phyloP scores from a whole-genome alignment of 352 stramenopile genomes.

The Albugo candida region DNA sequence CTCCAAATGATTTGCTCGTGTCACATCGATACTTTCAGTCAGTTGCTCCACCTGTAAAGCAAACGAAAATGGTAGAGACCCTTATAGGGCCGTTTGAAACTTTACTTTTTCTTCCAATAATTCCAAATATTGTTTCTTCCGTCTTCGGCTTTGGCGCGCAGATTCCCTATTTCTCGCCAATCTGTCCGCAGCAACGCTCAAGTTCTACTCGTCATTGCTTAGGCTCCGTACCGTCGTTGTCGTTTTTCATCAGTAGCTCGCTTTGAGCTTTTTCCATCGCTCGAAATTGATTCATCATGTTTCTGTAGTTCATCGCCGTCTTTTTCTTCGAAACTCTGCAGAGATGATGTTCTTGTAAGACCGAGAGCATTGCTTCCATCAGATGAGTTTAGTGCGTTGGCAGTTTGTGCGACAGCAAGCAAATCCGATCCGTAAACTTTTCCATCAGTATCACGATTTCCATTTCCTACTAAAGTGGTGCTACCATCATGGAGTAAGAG shows the following conservation, averaged over 20 bases:
- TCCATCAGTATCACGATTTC: no score
- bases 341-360: not conserved
- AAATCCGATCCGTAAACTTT: no score
- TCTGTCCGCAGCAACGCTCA: slow-evolving; percentile 6
- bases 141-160: slow-evolving; percentile 65
- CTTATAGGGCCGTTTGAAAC: not conserved
- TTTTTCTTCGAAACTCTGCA: not conserved
- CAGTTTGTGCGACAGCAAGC: no score
- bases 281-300: not conserved
- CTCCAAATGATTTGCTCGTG: slow-evolving; percentile 55
- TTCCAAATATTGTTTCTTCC: slow-evolving; percentile 82
- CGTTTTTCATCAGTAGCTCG: slow-evolving; percentile 3
- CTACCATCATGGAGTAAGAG: no score
- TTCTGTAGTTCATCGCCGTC: not conserved
- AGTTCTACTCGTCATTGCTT: not conserved
- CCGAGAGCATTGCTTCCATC: not conserved
- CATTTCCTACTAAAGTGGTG: no score
- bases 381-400: no score
- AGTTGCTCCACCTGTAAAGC: slow-evolving; percentile 51
- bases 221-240: not conserved
- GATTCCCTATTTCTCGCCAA: slow-evolving; percentile 77
- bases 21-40: slow-evolving; percentile 71
- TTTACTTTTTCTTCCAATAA: slow-evolving; percentile 68
- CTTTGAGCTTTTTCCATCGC: not conserved
- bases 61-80: not conserved